Base-by-base conservation (phyloP, 2,329 filamentous ascomycete genomes). In the Monosporascus cannonballus region DNA sequence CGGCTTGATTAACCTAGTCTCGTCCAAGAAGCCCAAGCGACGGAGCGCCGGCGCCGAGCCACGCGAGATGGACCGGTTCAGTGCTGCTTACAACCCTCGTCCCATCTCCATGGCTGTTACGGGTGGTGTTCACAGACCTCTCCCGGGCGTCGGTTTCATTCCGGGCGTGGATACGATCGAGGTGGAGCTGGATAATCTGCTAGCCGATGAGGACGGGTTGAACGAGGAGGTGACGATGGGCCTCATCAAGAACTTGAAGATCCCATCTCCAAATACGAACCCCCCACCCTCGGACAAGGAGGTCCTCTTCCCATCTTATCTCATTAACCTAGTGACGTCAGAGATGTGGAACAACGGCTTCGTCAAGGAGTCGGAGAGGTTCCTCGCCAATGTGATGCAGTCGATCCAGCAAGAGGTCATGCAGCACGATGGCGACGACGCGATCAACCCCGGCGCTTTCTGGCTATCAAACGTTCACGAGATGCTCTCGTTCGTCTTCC, bases 291-390 rank as follows among this genome's bases (percentile, higher is more conserved):
- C 91, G 18, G 94, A 99, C 74, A 99, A 99, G 76, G 94, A 99
- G 71, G 93, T 99, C 22, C 80, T 99, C 50, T 99, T 99, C 86
- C 94, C 94, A 36, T 93, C 94, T 9, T 99, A 97, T 71, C 85
- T 99, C 63, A 99, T 99, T 78, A 99, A 99, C 72, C 80, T 99
- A 56, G 94, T 99, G 58, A 99, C 94, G 14, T 97, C 92, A 17
- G 94, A 99, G 76, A 99, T 99, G 94, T 99, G 94, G 94, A 99
- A 99, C 77, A 99, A 99, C 65, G 94, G 94, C 47, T 99, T 96
- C 68, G 94, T 99, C 64, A 99, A 99, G 77, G 94, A 99, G 73
- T 97, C 94, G 4, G 94, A 99, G 74, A 89, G 93, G 51, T 99
- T 99, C 82, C 80, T 99, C 57, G 94, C 94, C 67, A 99, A 97